phyloP scores from a whole-genome alignment of 306 rosid species.

The Acmispon strigosus region DNA sequence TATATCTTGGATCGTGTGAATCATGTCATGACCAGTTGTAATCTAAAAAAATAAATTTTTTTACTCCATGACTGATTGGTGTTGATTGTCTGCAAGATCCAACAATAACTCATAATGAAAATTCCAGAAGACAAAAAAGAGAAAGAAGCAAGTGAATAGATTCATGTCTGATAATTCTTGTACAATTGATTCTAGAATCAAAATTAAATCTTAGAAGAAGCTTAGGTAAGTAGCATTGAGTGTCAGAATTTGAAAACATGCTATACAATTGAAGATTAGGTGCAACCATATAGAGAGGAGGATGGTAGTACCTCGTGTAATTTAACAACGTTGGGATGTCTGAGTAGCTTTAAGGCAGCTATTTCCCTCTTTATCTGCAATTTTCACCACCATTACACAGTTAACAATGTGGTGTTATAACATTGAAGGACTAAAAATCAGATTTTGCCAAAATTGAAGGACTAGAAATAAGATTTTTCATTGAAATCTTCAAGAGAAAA shows the following conservation, averaged over 20 bases:
- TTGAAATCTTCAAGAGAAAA: background rate
- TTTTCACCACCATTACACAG: background rate
- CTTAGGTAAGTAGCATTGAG: too few species aligned
- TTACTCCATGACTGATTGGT: background rate
- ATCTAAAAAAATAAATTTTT: background rate
- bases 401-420: too few species aligned
- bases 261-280: too few species aligned
- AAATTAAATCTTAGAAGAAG: too few species aligned
- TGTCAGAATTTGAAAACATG: too few species aligned
- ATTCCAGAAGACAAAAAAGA: background rate
- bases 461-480: too few species aligned
- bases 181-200: too few species aligned
- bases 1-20: background rate
- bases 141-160: background rate
- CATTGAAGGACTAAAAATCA: background rate
- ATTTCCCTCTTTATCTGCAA: constrained; percentile 96
- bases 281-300: background rate
- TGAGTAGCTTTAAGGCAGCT: constrained; percentile 67
- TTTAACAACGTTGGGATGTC: constrained; percentile 82
- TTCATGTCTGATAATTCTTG: too few species aligned
- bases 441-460: too few species aligned
- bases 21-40: background rate
- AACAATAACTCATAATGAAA: background rate
- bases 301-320: constrained; percentile 54
- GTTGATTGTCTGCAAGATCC: background rate